Evolutionary conservation across 2,329 filamentous ascomycete genomes (phyloP), one percentile per base, ranked within the genome.

Genomic region (Rhynchosporium secalis): DNA sequence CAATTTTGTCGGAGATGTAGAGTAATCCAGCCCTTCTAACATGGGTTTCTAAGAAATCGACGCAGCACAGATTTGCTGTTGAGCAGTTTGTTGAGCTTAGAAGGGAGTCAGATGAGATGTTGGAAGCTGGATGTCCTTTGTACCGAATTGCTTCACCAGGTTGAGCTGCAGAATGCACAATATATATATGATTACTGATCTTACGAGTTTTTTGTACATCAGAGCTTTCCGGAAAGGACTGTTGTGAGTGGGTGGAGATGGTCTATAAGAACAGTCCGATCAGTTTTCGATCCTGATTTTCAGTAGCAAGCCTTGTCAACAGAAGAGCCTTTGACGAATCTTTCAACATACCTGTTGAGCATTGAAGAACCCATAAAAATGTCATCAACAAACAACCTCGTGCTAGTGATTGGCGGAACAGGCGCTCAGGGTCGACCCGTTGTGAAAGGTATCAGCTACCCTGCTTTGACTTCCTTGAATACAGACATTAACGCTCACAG

Each of bases 361-460:
- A 5, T n/a, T 45, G n/a, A 20, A 13, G n/a, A 7, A 4, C 15
- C 4, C 13, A 4, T 15, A 20, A 45, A 13, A 38, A 60, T 61
- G 58, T 31, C 58, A 6, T 26, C 48, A 8, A 4, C 58, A 12
- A 56, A 31, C 31, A 56, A 55, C 12, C 55, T 56, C 28, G 43
- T 45, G 15, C 48, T 61, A 6, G 49, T 55, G 33, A 55, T 61
- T 29, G 58, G 58, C 13, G 58, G 58, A 36, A 41, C 41, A 10
- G 58, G 58, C 33, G 58, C 58, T 28, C 58, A 61, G 49, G 58
- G 58, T 29, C 41, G 36, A 5, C 58, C 58, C 9, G 51, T 61
- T 3, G 49, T 61, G n/a, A 61, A 48, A 55, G 43, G 43, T 45
- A 20, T 6, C 43, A 45, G 4, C 6, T 45, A 6, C 4, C 20